These are phyloP conservation scores for Hippophae rhamnoides DNA, from an alignment of 306 rosid species.

Conservation along the genomic window DNA sequence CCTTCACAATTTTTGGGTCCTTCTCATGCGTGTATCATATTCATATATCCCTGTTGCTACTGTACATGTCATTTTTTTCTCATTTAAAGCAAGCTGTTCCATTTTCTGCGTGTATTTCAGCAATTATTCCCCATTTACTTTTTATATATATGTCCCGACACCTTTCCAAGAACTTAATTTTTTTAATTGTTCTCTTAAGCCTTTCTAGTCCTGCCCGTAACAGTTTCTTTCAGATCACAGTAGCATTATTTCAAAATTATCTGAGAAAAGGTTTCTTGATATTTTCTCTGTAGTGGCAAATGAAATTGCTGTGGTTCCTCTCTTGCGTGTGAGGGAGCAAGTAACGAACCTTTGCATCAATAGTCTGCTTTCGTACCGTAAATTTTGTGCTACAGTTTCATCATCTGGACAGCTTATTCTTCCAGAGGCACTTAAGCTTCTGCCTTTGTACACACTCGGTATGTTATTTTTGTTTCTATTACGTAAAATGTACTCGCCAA, in stretches of 20 bases:
- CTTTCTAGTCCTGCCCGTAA: no score
- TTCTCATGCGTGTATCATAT: background rate
- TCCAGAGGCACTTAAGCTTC: constrained; percentile 97
- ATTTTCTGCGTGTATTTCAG: background rate
- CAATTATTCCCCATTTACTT: background rate
- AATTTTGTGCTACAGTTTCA: constrained; percentile 91
- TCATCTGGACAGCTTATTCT: constrained; percentile 98
- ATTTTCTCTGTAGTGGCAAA: constrained; percentile 50
- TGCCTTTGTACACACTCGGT: constrained; percentile 93
- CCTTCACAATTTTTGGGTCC: background rate
- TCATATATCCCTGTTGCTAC: background rate
- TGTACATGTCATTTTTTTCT: constrained; percentile 5
- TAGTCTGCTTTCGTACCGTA: constrained; percentile 80
- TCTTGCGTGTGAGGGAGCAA: constrained; percentile 72
- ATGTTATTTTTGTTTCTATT: constrained; percentile 16
- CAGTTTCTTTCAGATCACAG: background rate
- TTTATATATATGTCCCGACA: no score
- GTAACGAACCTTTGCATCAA: constrained; percentile 78
- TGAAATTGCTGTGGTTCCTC: constrained; percentile 73
- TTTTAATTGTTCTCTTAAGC: no score
- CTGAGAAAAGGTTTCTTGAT: constrained; percentile 7
- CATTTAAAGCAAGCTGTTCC: background rate
- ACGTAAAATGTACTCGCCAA: no score
- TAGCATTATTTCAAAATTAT: background rate
- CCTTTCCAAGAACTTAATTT: no score